phyloP scores from a whole-genome alignment of 148 eudicot species.

The Fagopyrum tataricum region DNA sequence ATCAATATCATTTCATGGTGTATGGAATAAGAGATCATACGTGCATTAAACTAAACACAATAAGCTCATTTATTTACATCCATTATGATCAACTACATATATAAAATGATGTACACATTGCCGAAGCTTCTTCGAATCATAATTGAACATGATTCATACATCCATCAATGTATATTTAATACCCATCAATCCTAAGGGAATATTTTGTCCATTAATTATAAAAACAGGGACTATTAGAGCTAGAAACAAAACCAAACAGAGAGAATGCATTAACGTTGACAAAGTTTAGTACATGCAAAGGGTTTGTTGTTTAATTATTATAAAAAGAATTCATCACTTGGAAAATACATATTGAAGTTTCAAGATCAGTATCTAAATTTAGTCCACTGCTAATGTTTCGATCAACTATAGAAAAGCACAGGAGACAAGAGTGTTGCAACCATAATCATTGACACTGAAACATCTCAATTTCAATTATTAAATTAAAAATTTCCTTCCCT shows the following conservation, averaged over 20 bases:
- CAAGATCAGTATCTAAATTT: neutral
- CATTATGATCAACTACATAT: no score
- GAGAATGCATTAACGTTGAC: neutral
- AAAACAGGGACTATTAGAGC: neutral
- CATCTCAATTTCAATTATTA: no score
- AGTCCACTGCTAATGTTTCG: neutral
- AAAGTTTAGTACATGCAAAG: neutral
- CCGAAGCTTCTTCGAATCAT: neutral
- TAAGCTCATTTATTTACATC: no score
- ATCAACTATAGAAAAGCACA: neutral
- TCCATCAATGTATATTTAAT: neutral
- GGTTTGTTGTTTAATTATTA: neutral
- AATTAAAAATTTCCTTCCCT: neutral
- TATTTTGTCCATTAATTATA: neutral
- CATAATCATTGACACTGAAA: conserved; percentile 4
- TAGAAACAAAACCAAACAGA: neutral
- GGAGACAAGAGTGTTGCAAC: neutral
- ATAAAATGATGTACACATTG: no score
- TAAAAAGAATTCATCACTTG: neutral
- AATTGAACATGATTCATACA: neutral
- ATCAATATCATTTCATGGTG: no score
- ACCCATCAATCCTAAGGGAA: neutral
- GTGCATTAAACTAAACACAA: no score
- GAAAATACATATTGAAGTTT: neutral
- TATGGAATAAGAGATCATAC: no score